Evolutionary conservation across 2,329 filamentous ascomycete genomes (phyloP).

Genomic region (Alternaria gaisen): DNA sequence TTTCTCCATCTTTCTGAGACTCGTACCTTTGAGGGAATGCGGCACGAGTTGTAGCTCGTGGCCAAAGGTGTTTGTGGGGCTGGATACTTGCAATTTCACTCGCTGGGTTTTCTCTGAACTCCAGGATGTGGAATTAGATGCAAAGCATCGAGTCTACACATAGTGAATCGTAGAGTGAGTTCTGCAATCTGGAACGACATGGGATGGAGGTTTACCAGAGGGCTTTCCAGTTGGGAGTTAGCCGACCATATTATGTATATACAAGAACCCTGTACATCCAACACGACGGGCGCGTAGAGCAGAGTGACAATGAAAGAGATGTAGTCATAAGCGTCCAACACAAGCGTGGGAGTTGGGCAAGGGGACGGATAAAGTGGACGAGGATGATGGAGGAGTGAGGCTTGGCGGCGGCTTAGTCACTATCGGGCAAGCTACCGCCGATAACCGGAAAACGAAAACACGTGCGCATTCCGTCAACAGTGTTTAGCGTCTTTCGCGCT

Average conservation of each 20-base stretch:
- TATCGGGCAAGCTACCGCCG: conserved; percentile 16
- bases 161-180: not conserved
- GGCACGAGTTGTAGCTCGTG: not conserved
- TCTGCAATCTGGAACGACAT: not conserved
- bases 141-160: not conserved
- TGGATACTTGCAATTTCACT: not conserved
- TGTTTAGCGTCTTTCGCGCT: conserved; percentile 28
- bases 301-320: not conserved
- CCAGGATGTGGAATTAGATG: too few species aligned
- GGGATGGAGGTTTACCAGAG: not conserved
- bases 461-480: conserved; percentile 30
- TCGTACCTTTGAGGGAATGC: not conserved
- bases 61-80: not conserved
- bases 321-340: not conserved
- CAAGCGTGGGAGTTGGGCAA: not conserved
- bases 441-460: conserved; percentile 16
- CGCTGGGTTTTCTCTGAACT: too few species aligned
- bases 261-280: not conserved
- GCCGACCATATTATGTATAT: not conserved
- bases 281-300: not conserved
- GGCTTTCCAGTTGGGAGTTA: not conserved
- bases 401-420: conserved; percentile 11
- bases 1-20: not conserved
- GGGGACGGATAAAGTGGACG: not conserved
- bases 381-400: not conserved